Base-by-base conservation (phyloP, 1,139 yeast genomes). In the Yamadazyma friedrichii region DNA sequence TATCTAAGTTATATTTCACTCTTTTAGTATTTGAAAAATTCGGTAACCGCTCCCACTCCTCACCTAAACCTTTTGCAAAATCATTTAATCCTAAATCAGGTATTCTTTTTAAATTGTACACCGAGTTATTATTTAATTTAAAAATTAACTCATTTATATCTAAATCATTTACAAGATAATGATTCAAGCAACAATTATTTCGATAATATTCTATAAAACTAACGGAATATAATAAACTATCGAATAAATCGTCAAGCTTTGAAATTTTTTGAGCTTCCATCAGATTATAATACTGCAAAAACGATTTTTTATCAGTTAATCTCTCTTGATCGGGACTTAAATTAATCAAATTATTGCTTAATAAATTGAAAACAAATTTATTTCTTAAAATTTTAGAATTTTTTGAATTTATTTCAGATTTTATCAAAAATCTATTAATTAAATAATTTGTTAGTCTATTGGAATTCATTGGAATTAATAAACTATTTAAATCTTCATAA, bases 161-260 rank as follows among this genome's bases (percentile, higher is more conserved):
- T 16, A 40, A 16, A 15, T 38, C 45, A n/a, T 43, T 28, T n/a
- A 33, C 12, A 1, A 51, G 34, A 33, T 40, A 50, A 43, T 55
- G 29, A 49, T 51, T 32, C 42, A 58, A 41, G 50, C 48, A 45
- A 43, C 50, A 33, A 15, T 42, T 40, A 33, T 50, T 50, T 12
- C 40, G 36, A 32, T 41, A 43, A 31, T 46, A 40, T 9, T 56
- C 50, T 15, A 61, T 50, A 2, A 60, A 52, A n/a, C 64, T 64
- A 28, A 66, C 39, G 39, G 59, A 64, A 44, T 70, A 70, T 29
- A 70, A 49, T 13, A 67, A 53, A 15, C 70, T 59, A 46, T 70
- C 76, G 11, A 68, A 54, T 49, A 70, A 59, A 51, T 70, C 76
- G 48, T 70, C 76, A 12, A 62, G 44, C 48, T 70, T 61, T n/a